Evolutionary conservation across 768 basidiomycete genomes (phyloP), one percentile per base, ranked within the genome.

Genomic region (Trametes gibbosa): DNA sequence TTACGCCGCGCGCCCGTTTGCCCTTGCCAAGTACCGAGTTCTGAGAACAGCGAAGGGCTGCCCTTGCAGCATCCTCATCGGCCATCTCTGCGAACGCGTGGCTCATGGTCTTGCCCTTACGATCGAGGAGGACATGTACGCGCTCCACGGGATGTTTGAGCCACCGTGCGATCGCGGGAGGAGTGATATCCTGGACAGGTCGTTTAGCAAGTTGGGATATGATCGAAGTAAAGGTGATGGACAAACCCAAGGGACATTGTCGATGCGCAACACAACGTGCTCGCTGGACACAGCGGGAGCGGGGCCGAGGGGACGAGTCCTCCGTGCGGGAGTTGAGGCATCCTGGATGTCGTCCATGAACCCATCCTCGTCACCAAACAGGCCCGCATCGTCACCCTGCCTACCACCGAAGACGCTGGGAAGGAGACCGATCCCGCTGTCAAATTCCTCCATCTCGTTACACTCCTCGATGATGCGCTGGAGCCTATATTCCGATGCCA

Each of bases 161-260:
- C 89, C 89, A 94, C 7, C 75, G 72, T 10, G 70, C 72, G 52
- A 92, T 88, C 54, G 82, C 84, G 19, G 82, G 80, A 5, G 92
- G 92, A 0, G 92, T 93, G 58, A 94, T 92, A 69, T 94, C 92
- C 90, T 92, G 57, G 2, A 56, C 37, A 59, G 29, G 23, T 35
- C 27, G 59, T 52, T n/a, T 1, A 42, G 52, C 24, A 39, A 46
- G 34, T 39, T 61, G 23, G 45, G 42, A 56, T 46, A 50, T 41
- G 29, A 54, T 14, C 13, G 34, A 25, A 35, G 13, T 50, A 34
- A 52, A 32, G 49, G 2, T 29, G 23, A 32, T 50, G 52, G 41
- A 50, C 82, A 42, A 66, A 91, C 90, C 91, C 91, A 93, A 50
- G 92, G 92, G 53, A 93, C 90, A 66, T 94, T 93, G 69, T 93